Conservation (phyloP, 352 stramenopile genomes). For the Globisporangium barbulae region DNA sequence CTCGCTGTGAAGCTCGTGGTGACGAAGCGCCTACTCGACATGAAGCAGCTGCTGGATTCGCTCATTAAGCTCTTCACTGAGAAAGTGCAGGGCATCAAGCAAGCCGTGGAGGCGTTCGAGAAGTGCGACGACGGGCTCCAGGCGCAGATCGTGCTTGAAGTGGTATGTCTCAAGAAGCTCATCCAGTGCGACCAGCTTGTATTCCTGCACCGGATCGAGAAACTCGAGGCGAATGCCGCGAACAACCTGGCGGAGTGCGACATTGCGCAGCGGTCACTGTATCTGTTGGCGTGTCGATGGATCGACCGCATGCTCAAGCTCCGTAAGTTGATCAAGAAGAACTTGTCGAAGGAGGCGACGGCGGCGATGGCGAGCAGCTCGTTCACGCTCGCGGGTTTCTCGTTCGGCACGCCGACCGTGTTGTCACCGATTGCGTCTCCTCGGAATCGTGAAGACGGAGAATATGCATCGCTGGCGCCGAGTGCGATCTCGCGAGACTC, state of each 20-base stretch:
- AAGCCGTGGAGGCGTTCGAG: constrained; percentile 61
- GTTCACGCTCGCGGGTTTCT: constrained; percentile 46
- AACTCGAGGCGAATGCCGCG: constrained; percentile 26
- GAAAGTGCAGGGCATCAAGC: constrained; percentile 58
- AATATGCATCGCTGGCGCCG: constrained; percentile 26
- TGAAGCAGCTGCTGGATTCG: constrained; percentile 37
- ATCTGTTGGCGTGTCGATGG: constrained; percentile 69
- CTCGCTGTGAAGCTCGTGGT: constrained; percentile 31
- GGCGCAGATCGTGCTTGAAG: constrained; percentile 60
- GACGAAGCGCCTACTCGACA: constrained; percentile 20
- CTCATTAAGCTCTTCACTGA: constrained; percentile 55
- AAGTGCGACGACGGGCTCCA: constrained; percentile 46
- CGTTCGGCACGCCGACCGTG: constrained; percentile 45
- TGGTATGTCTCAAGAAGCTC: constrained; percentile 51
- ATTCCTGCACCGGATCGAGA: constrained; percentile 40
- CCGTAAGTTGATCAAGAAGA: constrained; percentile 62
- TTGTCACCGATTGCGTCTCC: constrained; percentile 51
- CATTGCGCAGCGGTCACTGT: constrained; percentile 48
- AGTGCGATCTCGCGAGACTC: constrained; percentile 37
- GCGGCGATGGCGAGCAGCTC: constrained; percentile 30
- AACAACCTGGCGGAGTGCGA: constrained; percentile 47
- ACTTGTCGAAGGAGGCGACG: constrained; percentile 37
- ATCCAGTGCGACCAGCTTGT: constrained; percentile 40
- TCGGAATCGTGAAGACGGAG: constrained; percentile 22
- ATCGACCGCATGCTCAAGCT: constrained; percentile 74